Conservation (phyloP, 2,329 filamentous ascomycete species). For the Lachnum nothofagi region DNA sequence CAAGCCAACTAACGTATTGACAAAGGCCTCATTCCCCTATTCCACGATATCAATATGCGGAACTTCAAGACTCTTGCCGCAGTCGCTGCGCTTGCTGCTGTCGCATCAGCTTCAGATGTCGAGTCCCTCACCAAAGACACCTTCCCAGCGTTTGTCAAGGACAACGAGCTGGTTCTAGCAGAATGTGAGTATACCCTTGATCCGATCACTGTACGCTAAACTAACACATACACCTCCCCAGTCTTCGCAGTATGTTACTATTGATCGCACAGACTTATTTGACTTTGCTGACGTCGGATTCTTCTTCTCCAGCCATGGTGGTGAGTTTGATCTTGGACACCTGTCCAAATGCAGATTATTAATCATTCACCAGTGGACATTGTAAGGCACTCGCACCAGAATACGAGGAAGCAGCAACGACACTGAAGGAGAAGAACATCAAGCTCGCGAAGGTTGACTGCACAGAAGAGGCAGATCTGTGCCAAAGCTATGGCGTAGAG, state of each 20-base stretch:
- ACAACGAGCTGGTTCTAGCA: slow-evolving; percentile 83
- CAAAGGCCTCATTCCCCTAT: slow-evolving; percentile 9
- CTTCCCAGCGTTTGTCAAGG: slow-evolving; percentile 80
- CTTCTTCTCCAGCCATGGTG: slow-evolving; percentile 33
- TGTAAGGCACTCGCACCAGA: slow-evolving; percentile 96
- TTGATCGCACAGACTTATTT: slow-evolving; percentile 10
- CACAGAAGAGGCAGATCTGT: slow-evolving; percentile 89
- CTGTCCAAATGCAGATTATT: slow-evolving; percentile 25
- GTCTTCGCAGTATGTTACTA: slow-evolving; percentile 90
- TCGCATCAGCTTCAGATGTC: slow-evolving; percentile 73
- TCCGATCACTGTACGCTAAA: neutral
- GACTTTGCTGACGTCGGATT: slow-evolving; percentile 24
- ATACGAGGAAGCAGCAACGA: slow-evolving; percentile 81
- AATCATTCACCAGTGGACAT: slow-evolving; percentile 55
- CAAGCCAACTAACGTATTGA: slow-evolving; percentile 5
- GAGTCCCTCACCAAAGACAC: slow-evolving; percentile 76
- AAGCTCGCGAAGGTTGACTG: slow-evolving; percentile 85
- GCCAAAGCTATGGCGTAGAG: slow-evolving; percentile 84
- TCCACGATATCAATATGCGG: slow-evolving; percentile 26
- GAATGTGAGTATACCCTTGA: slow-evolving; percentile 65
- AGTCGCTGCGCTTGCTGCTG: slow-evolving; percentile 39
- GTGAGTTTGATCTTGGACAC: slow-evolving; percentile 25
- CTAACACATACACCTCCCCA: slow-evolving; percentile 33
- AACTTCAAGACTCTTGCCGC: slow-evolving; percentile 31
- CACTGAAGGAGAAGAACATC: slow-evolving; percentile 83